These are phyloP conservation scores for Zostera marina DNA, from an alignment of 116 monocot species.

Conservation along the genomic window DNA sequence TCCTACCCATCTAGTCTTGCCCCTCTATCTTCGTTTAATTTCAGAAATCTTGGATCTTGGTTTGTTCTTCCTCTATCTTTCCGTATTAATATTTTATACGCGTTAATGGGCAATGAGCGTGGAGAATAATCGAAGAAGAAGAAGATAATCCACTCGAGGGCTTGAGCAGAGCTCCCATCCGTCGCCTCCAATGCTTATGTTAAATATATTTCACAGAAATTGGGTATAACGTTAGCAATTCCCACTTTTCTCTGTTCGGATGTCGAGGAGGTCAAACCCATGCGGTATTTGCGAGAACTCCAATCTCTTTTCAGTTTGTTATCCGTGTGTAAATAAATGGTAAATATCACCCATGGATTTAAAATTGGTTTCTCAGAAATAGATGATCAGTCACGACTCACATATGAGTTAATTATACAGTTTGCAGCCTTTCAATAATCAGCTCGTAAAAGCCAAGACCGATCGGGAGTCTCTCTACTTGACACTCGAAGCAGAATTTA, in stretches of 20 bases:
- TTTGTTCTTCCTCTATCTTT: too few relatives aligned
- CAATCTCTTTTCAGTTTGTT: constrained; percentile 39
- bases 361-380: not conserved
- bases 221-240: too few relatives aligned
- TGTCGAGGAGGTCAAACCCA: constrained; percentile 26
- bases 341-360: not conserved
- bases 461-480: constrained; percentile 24
- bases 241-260: not conserved
- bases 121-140: too few relatives aligned
- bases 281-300: constrained; percentile 47
- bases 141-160: too few relatives aligned
- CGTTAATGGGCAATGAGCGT: too few relatives aligned
- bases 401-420: constrained; percentile 10
- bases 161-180: too few relatives aligned
- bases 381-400: not conserved
- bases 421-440: constrained; percentile 21
- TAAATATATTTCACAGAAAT: too few relatives aligned
- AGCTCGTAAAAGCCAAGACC: constrained; percentile 23
- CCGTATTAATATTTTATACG: too few relatives aligned
- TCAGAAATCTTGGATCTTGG: too few relatives aligned
- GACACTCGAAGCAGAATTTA: constrained; percentile 16
- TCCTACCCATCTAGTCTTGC: too few relatives aligned
- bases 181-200: too few relatives aligned
- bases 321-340: constrained; percentile 48
- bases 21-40: too few relatives aligned